These are phyloP conservation scores for Daldinia caldariorum DNA, from an alignment of 495 filamentous ascomycete species.

Conservation along the genomic window DNA sequence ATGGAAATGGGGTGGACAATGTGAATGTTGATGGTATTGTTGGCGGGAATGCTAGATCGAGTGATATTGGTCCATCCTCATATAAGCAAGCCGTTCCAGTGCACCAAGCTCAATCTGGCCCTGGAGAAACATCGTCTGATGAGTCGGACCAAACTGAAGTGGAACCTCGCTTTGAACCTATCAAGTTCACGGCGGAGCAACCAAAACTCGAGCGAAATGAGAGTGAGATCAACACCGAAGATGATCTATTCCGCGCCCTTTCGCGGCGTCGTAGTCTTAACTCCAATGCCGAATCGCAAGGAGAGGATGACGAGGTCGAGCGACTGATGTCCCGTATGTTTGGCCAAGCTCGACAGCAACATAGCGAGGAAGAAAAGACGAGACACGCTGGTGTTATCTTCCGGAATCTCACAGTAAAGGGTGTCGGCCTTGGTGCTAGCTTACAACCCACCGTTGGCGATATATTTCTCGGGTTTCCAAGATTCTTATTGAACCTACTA, in stretches of 20 bases:
- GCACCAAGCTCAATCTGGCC: constrained; percentile 2
- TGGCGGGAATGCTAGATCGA: constrained; percentile 7
- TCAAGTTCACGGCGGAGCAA: constrained; percentile 31
- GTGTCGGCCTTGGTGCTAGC: constrained; percentile 71
- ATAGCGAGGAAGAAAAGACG: constrained; percentile 74
- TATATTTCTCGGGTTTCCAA: constrained; percentile 66
- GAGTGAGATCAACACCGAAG: constrained; percentile 51
- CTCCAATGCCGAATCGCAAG: constrained; percentile 44
- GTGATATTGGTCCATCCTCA: constrained; percentile 32
- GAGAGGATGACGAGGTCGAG: constrained; percentile 54
- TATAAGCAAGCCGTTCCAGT: constrained; percentile 15
- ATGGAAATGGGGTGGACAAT: constrained; percentile 5
- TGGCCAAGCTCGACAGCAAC: constrained; percentile 66
- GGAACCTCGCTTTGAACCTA: constrained; percentile 38
- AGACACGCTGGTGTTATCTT: constrained; percentile 69
- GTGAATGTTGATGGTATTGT: constrained; percentile 12
- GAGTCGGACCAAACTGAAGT: constrained; percentile 38
- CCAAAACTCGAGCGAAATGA: constrained; percentile 10
- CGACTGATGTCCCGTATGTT: constrained; percentile 56
- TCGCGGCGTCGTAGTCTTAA: constrained; percentile 60
- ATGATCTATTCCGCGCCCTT: constrained; percentile 61
- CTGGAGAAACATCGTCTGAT: constrained; percentile 33
- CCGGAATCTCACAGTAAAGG: constrained; percentile 73
- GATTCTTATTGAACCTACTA: constrained; percentile 61
- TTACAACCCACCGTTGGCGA: constrained; percentile 72